phyloP scores from a whole-genome alignment of 305 asterid genomes.

The Fraxinus angustifolia region DNA sequence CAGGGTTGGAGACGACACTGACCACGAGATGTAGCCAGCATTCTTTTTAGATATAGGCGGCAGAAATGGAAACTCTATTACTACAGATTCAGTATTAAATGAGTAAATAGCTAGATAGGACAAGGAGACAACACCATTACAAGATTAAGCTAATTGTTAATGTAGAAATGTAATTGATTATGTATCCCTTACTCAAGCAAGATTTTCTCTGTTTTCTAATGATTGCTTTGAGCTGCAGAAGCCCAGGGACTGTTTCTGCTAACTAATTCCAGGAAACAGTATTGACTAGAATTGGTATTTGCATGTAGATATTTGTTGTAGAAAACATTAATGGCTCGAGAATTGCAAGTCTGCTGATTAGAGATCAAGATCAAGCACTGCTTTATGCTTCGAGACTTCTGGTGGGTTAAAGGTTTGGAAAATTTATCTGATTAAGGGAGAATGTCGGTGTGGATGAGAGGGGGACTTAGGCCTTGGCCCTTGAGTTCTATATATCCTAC shows the following conservation, averaged over 20 bases:
- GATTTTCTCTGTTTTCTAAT: not conserved
- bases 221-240: not conserved
- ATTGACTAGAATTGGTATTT: not conserved
- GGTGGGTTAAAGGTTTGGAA: not conserved
- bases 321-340: not conserved
- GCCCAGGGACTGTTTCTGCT: not conserved
- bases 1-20: not conserved
- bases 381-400: not conserved
- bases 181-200: not conserved
- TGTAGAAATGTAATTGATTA: not conserved
- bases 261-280: not conserved
- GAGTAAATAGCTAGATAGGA: not conserved
- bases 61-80: not conserved
- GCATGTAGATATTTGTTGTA: not conserved
- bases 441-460: not conserved
- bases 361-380: not conserved
- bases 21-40: constrained; percentile 6
- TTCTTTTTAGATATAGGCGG: not conserved
- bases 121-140: not conserved
- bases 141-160: not conserved
- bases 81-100: not conserved
- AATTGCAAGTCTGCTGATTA: not conserved
- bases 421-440: not conserved
- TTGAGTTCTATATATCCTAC: not conserved
- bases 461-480: not conserved